Conservation (phyloP, 2,329 filamentous ascomycete genomes). For the Hypoxylon sp. region DNA sequence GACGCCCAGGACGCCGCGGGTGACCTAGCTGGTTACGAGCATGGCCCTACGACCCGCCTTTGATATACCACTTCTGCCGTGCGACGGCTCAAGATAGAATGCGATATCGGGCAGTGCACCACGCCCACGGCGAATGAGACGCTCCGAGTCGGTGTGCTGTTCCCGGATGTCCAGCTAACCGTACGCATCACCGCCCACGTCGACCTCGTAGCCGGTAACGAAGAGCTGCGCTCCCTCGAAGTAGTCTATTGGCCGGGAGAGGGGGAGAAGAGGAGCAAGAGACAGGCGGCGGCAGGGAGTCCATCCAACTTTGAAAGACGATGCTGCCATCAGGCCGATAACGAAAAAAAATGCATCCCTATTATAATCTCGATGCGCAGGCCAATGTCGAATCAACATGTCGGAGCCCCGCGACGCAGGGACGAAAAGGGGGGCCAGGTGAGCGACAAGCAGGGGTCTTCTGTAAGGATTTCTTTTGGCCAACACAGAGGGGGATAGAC, state of each 20-base stretch:
- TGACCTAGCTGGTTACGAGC: slow-evolving; percentile 10
- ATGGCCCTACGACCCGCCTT: slow-evolving; percentile 23
- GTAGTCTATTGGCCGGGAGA: slow-evolving; percentile 20
- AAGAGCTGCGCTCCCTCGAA: slow-evolving; percentile 11
- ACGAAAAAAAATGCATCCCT: slow-evolving; percentile 32
- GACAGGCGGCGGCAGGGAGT: slow-evolving; percentile 17
- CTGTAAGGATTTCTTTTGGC: slow-evolving; percentile 26
- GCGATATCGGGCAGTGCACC: slow-evolving; percentile 27
- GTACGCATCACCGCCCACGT: slow-evolving; percentile 25
- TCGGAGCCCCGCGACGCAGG: slow-evolving; percentile 28
- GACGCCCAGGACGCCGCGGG: slow-evolving; percentile 15
- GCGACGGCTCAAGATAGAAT: slow-evolving; percentile 19
- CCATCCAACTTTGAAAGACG: slow-evolving; percentile 22
- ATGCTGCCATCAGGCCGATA: slow-evolving; percentile 28
- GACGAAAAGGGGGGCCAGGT: slow-evolving; percentile 36
- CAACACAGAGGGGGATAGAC: slow-evolving; percentile 35
- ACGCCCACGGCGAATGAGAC: slow-evolving; percentile 19
- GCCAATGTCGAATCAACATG: slow-evolving; percentile 36
- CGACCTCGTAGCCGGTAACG: slow-evolving; percentile 19
- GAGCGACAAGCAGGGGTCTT: slow-evolving; percentile 31
- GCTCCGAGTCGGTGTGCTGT: slow-evolving; percentile 3
- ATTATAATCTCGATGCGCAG: slow-evolving; percentile 36
- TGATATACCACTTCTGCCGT: slow-evolving; percentile 21
- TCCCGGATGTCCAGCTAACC: slow-evolving; percentile 24
- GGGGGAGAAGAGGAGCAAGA: slow-evolving; percentile 24